These are phyloP conservation scores for Colletotrichum sp. DNA, from an alignment of 2,329 filamentous ascomycete genomes.

Conservation along the genomic window DNA sequence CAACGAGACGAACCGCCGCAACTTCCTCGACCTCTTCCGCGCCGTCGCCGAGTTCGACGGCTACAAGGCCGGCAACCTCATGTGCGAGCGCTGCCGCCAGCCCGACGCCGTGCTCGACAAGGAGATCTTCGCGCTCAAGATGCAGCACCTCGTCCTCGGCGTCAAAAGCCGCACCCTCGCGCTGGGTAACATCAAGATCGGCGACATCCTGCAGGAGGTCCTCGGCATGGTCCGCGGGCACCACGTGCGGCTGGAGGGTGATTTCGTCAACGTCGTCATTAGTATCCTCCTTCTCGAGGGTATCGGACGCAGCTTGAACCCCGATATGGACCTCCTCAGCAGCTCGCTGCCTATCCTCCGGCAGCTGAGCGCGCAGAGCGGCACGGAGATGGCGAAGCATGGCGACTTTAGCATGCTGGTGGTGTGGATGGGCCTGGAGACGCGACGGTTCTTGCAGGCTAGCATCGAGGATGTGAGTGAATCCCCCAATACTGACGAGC, in stretches of 20 bases:
- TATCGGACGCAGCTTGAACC: conserved; percentile 87
- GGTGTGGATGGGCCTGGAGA: conserved; percentile 91
- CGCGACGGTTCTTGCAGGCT: conserved; percentile 85
- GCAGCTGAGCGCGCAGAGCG: conserved; percentile 81
- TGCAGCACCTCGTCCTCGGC: conserved; percentile 93
- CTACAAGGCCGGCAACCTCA: conserved; percentile 91
- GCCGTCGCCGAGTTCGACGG: conserved; percentile 96
- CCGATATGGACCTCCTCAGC: conserved; percentile 82
- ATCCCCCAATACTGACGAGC: background rate
- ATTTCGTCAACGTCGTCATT: conserved; percentile 98
- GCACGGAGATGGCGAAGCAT: conserved; percentile 70
- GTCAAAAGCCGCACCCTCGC: conserved; percentile 93
- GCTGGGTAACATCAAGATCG: conserved; percentile 93
- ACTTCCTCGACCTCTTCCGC: conserved; percentile 96
- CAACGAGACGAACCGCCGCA: conserved; percentile 82
- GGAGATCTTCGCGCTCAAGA: conserved; percentile 91
- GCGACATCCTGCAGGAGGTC: conserved; percentile 91
- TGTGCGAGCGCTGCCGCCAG: conserved; percentile 94
- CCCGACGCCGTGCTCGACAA: conserved; percentile 87
- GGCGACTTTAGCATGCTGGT: conserved; percentile 86
- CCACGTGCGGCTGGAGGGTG: conserved; percentile 93
- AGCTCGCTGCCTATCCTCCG: conserved; percentile 90
- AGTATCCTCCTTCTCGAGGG: conserved; percentile 93
- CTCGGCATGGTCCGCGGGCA: conserved; percentile 89
- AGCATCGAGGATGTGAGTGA: conserved; percentile 82